Evolutionary conservation across 1,284 basidiomycete species (phyloP).

Genomic region (Microbotryum saponariae): DNA sequence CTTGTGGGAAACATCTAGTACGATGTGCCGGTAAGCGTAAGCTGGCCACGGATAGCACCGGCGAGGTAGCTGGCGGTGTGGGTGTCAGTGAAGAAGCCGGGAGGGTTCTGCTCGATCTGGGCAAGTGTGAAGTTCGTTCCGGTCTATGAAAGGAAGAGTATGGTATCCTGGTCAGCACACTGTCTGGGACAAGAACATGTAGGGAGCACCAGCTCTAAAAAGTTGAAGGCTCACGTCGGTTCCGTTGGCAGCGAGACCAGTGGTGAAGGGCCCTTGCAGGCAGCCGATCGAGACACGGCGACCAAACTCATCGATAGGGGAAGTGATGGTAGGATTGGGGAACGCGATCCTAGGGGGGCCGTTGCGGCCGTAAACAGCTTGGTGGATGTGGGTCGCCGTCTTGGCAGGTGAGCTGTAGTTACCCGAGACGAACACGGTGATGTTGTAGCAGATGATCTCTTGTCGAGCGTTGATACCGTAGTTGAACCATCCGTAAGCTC

Average conservation of each 20-base stretch:
- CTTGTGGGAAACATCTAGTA: constrained; percentile 1
- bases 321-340: constrained; percentile 37
- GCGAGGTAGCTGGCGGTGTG: constrained; percentile 39
- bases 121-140: constrained; percentile 37
- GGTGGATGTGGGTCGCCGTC: constrained; percentile 43
- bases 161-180: background rate
- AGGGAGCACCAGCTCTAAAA: no score
- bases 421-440: constrained; percentile 38
- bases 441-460: constrained; percentile 42
- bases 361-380: constrained; percentile 36
- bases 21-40: constrained; percentile 21
- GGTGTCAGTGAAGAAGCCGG: constrained; percentile 41
- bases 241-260: constrained; percentile 38
- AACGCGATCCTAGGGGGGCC: constrained; percentile 42
- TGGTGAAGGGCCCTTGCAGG: constrained; percentile 41
- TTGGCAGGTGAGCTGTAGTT: constrained; percentile 40
- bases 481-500: constrained; percentile 38
- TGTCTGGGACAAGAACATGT: background rate
- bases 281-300: constrained; percentile 39
- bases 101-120: constrained; percentile 39
- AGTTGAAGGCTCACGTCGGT: constrained; percentile 25
- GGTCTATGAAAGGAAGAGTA: constrained; percentile 28
- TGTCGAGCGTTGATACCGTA: constrained; percentile 40
- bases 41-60: constrained; percentile 42
- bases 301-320: constrained; percentile 34